Evolutionary conservation across 257 asterid species (phyloP), one percentile per base, ranked within the genome.

Genomic region (Solanum arcanum): DNA sequence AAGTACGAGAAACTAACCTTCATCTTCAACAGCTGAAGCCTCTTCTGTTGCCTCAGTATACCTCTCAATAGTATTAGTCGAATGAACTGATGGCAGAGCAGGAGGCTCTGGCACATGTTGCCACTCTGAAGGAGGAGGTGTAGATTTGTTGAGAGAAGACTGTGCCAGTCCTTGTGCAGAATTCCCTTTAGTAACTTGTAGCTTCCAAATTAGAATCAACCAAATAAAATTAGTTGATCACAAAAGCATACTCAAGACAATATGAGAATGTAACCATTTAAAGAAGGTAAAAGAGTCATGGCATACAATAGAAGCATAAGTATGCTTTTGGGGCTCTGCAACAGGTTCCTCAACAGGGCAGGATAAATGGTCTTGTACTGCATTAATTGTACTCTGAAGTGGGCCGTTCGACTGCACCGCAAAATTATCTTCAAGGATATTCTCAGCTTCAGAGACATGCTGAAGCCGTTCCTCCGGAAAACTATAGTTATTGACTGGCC

Each of bases 271-370:
- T 39, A 88, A 62, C 76, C 5, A 86, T 69, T 52, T 69, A n/a
- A 29, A 78, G 89, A 87, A 75, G 35, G 86, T 47, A 69, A 86
- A 70, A 86, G 64, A 73, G 86, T 64, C 60, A 86, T 83, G 83
- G 89, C 99, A 33, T 96, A 97, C 99, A 89, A 97, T 95, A 86
- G 99, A 97, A 88, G 99, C 99, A 89, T 97, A 97, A 85, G 99
- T 96, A 90, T 92, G 99, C 89, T 96, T 97, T 87, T 91, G 98
- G 86, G 98, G 95, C 92, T 94, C 98, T 73, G 74, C 89, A 66
- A 89, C 88, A 86, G 97, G 93, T 90, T 95, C 99, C 69, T 95
- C 97, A 23, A 88, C 86, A 64, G 94, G 92, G 59, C 94, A 86
- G 83, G 98, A 88, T 73, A 92, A 89, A 89, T 85, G 96, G 29